Base-by-base conservation (phyloP, 495 filamentous ascomycete genomes). In the Penicillium steckii region DNA sequence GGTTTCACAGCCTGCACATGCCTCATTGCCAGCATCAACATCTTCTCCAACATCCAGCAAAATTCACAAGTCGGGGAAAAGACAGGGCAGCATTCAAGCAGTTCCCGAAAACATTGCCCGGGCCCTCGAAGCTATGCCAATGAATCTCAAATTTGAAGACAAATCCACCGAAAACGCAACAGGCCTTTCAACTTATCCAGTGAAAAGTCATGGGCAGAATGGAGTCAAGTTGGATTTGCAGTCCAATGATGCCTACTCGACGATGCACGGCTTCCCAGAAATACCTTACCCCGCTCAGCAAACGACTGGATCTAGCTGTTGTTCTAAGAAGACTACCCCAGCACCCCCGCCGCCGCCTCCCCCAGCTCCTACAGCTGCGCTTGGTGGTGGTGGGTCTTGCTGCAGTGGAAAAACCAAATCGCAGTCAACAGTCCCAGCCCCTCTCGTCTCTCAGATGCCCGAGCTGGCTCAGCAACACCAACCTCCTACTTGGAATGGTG, bases 41-140 rank as follows among this genome's bases (percentile, higher is more conserved):
- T n/a, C 33, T 1, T 56, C 62, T 10, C 52, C 64, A 5, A 48
- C 44, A 3, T 44, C 58, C 7, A 57, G 55, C 26, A 65, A 60
- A 42, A 32, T 69, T 18, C 66, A 69, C 44, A 69, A 69, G 38
- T 45, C 55, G 7, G 51, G 62, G 45, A 62, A 60, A 42, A 48
- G 56, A 44, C 64, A 57, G 21, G 62, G 59, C 53, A 56, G 48
- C 21, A 55, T 69, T 15, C 66, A 69, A 48, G 52, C 60, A 12
- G 52, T 62, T 18, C 62, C 62, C 3, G 55, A 62, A 46, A 69
- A 58, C 32, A 59, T 69, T 40, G 60, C 53, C 7, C 61, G 62
- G 40, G 65, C 64, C n/a, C 43, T 69, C 17, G 58, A 66, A 10
- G 33, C 46, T 1, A 59, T 65, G 51, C 50, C 55, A n/a, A 40